Evolutionary conservation across 1,284 basidiomycete species (phyloP).

Genomic region (Cystobasidium slooffiae): DNA sequence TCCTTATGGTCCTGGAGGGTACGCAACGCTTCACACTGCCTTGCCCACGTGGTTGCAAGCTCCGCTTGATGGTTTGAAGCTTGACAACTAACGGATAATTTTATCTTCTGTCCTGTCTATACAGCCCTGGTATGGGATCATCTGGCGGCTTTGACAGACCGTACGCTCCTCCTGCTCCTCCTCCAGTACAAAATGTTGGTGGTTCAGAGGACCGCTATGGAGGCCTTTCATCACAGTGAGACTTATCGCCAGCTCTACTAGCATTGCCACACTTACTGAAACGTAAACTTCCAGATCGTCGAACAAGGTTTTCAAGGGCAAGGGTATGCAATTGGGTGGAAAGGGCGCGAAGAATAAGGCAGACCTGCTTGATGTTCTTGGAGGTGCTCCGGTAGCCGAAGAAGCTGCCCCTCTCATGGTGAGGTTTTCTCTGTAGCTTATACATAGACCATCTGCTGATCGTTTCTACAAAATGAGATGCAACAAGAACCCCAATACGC

Average conservation of each 20-base stretch:
- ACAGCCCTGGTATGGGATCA: constrained; percentile 40
- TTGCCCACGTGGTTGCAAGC: neutral
- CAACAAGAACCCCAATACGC: constrained; percentile 44
- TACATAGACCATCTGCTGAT: constrained; percentile 56
- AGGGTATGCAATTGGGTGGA: constrained; percentile 94
- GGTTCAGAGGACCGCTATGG: constrained; percentile 32
- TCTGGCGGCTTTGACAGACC: constrained; percentile 46
- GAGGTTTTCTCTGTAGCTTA: constrained; percentile 59
- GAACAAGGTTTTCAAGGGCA: constrained; percentile 74
- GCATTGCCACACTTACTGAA: neutral
- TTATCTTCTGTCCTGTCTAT: neutral
- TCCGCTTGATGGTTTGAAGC: neutral
- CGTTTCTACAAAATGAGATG: constrained; percentile 21
- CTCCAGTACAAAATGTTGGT: constrained; percentile 30
- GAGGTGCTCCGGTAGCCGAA: constrained; percentile 66
- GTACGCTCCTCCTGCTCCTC: constrained; percentile 36
- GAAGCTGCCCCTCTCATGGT: constrained; percentile 31
- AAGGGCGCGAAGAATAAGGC: constrained; percentile 59
- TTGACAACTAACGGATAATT: neutral
- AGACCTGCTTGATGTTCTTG: constrained; percentile 83
- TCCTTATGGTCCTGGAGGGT: constrained; percentile 52
- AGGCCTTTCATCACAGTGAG: constrained; percentile 37
- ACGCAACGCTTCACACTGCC: neutral
- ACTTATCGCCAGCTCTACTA: neutral
- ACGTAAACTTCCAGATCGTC: constrained; percentile 9